Evolutionary conservation across 306 rosid genomes (phyloP).

Genomic region (Myrica gale): DNA sequence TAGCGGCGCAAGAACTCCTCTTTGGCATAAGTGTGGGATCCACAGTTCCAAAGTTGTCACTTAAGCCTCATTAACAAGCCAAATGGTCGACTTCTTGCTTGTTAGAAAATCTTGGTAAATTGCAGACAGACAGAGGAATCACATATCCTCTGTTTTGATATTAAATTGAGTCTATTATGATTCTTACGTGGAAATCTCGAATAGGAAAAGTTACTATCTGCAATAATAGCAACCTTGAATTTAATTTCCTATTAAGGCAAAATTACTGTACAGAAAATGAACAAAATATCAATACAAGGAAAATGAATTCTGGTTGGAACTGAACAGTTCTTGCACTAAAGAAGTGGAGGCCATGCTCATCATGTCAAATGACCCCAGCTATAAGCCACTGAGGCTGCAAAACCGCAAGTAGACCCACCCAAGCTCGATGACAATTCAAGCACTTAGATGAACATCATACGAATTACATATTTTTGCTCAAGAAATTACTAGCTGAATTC

Average conservation of each 20-base stretch:
- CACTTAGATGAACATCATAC: constrained; percentile 24
- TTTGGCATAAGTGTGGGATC: too few relatives aligned
- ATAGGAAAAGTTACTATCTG: not conserved
- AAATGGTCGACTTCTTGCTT: not conserved
- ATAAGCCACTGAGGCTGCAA: constrained; percentile 65
- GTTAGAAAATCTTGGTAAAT: not conserved
- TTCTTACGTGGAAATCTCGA: not conserved
- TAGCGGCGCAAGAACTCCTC: too few relatives aligned
- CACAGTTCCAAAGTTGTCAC: too few relatives aligned
- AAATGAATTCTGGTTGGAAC: constrained; percentile 26
- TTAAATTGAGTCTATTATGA: not conserved
- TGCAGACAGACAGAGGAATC: not conserved
- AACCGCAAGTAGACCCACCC: constrained; percentile 43
- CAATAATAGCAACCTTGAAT: not conserved
- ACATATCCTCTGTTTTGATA: not conserved
- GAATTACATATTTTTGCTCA: constrained; percentile 20
- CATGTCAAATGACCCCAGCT: constrained; percentile 63
- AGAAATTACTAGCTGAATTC: constrained; percentile 22
- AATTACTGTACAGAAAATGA: not conserved
- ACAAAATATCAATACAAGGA: constrained; percentile 21
- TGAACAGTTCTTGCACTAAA: constrained; percentile 51
- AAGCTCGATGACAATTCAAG: constrained; percentile 37
- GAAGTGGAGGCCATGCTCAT: constrained; percentile 46
- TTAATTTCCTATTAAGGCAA: constrained; percentile 11
- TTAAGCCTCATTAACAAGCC: not conserved